Base-by-base conservation (phyloP, 257 asterid genomes). In the Solanum ahanhuiri region DNA sequence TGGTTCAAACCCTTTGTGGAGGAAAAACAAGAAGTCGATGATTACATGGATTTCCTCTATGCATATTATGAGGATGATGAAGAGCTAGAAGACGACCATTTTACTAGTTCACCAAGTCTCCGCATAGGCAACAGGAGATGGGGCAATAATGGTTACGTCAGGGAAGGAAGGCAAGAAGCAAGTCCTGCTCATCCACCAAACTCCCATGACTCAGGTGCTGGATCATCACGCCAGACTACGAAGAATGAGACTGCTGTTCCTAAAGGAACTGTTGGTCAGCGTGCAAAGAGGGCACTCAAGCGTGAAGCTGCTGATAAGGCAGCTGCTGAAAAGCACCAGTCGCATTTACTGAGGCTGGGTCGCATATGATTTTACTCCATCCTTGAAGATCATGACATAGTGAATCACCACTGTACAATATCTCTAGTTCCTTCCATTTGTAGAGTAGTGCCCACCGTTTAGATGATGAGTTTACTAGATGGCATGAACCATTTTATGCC, bases 111-210 rank as follows among this genome's bases (percentile, higher is more conserved):
- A 41, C 90, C 95, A 0, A 89, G 91, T 81, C 88, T 92, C 82
- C 94, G 94, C 20, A 92, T 96, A 35, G 95, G 98, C 66, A 94
- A 92, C 66, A 91, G 97, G 71, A 89, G 98, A 87, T 95, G 98
- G 98, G 99, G 98, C 15, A 93, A 93, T 88, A 94, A 93, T 37
- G 98, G 98, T 30, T 96, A 90, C 79, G 98, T 96, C 57, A 91
- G 98, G 77, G 91, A 91, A 39, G 99, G 98, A 76, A 93, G 98
- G 89, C 97, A 92, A 90, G 96, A 93, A 85, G 98, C 98, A 17
- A 92, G 95, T 87, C 98, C 98, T 1, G 83, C 67, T 67, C 51
- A 76, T 58, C 91, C 88, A 70, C 86, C 93, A 12, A 66, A 39
- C 60, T 43, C 63, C 83, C 91, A 77, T 25, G 91, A 90, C 72